phyloP scores from a whole-genome alignment of 2,329 filamentous ascomycete genomes.

The Dothideomycetes sp. region DNA sequence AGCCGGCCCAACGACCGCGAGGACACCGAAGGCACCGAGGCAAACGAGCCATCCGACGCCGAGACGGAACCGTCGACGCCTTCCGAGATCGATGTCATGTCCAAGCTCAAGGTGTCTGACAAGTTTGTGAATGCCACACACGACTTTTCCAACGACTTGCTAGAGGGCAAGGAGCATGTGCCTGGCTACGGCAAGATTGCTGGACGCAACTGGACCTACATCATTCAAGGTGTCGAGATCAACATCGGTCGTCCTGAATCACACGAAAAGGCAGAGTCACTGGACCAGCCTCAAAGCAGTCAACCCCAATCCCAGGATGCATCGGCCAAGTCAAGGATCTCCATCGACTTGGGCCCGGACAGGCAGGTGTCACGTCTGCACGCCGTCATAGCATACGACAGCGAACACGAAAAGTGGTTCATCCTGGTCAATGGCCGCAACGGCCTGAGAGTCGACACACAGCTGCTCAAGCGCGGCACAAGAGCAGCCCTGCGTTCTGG shows the following conservation, averaged over 20 bases:
- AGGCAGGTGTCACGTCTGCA: constrained; percentile 42
- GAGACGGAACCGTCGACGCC: constrained; percentile 29
- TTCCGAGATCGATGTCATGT: constrained; percentile 35
- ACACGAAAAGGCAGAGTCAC: constrained; percentile 22
- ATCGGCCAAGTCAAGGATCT: constrained; percentile 44
- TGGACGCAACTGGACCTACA: constrained; percentile 76
- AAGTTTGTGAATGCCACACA: constrained; percentile 48
- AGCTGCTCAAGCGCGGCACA: constrained; percentile 56
- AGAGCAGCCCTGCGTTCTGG: constrained; percentile 67
- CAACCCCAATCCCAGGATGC: constrained; percentile 20
- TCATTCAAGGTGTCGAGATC: constrained; percentile 64
- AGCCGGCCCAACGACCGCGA: constrained; percentile 24
- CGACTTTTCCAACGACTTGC: constrained; percentile 46
- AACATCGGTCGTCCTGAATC: constrained; percentile 60
- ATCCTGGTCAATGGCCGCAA: constrained; percentile 86
- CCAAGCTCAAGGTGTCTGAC: constrained; percentile 34
- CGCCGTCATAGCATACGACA: constrained; percentile 41
- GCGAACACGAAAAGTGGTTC: constrained; percentile 56
- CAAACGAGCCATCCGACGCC: constrained; percentile 29
- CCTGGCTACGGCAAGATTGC: constrained; percentile 73
- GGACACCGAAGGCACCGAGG: constrained; percentile 31
- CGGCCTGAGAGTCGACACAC: constrained; percentile 74
- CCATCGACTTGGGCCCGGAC: constrained; percentile 67
- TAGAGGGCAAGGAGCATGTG: constrained; percentile 37
- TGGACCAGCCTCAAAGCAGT: constrained; percentile 18